Evolutionary conservation across 768 basidiomycete species (phyloP).

Genomic region (Lanmaoa pseudosensibilis): DNA sequence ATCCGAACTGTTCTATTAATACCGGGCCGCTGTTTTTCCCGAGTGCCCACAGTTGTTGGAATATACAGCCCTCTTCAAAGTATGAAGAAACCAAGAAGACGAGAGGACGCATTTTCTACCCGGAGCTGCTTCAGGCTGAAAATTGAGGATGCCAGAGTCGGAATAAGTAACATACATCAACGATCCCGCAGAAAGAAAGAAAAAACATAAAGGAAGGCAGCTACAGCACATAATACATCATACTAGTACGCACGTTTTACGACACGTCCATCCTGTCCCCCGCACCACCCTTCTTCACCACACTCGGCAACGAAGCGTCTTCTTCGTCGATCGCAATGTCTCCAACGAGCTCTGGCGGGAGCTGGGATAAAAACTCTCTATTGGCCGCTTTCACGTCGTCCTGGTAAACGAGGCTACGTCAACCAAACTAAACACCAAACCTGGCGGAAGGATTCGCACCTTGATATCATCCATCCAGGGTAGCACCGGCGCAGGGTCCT

Average conservation of each 20-base stretch:
- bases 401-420: constrained; percentile 7
- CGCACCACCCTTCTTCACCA: not conserved
- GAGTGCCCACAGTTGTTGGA: too few relatives aligned
- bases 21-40: too few relatives aligned
- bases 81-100: too few relatives aligned
- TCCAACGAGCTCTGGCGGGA: constrained; percentile 32
- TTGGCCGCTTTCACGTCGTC: constrained; percentile 40
- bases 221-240: not conserved
- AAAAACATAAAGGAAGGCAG: not conserved
- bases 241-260: not conserved
- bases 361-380: constrained; percentile 34
- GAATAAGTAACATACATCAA: not conserved
- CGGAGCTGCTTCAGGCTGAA: too few relatives aligned
- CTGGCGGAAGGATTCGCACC: constrained; percentile 3
- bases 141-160: too few relatives aligned
- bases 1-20: too few relatives aligned
- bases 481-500: constrained; percentile 9
- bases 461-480: constrained; percentile 35
- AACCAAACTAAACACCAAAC: not conserved
- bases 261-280: constrained; percentile 21
- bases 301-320: not conserved
- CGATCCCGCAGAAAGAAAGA: too few relatives aligned
- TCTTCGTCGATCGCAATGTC: constrained; percentile 23
- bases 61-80: too few relatives aligned
- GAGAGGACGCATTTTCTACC: too few relatives aligned